Evolutionary conservation across 106 monocot genomes (phyloP).

Genomic region (Narthecium ossifragum): DNA sequence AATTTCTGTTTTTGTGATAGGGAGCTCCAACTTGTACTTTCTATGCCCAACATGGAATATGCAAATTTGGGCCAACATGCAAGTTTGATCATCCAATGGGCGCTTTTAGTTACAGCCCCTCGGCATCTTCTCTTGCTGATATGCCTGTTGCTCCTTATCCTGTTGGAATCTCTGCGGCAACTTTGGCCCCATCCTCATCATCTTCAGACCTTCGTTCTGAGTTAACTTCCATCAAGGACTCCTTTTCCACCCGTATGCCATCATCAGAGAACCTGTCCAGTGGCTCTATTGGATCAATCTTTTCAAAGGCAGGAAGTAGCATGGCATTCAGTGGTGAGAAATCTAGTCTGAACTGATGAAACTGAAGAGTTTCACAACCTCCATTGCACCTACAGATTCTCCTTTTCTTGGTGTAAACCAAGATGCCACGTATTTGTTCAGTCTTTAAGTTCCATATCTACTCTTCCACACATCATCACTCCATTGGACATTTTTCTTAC

Average conservation of each 20-base stretch:
- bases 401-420: no score
- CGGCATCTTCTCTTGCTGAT: conserved; percentile 67
- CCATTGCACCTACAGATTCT: no score
- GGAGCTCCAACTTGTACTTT: conserved; percentile 65
- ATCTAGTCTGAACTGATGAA: conserved; percentile 12
- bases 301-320: conserved; percentile 27
- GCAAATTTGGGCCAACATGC: conserved; percentile 85
- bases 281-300: conserved; percentile 35
- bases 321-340: conserved; percentile 14
- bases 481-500: not conserved
- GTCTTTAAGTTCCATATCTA: no score
- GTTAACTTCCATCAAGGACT: conserved; percentile 24
- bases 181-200: conserved; percentile 60
- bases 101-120: conserved; percentile 50
- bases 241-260: conserved; percentile 24
- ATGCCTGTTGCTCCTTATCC: conserved; percentile 63
- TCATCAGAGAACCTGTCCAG: conserved; percentile 25
- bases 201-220: conserved; percentile 55
- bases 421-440: no score
- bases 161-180: conserved; percentile 37
- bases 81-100: conserved; percentile 85
- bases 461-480: not conserved
- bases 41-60: conserved; percentile 72
- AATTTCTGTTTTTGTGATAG: conserved; percentile 17
- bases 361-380: no score